These are phyloP conservation scores for Taiozyma sp. DNA, from an alignment of 1,139 yeast species.

Conservation along the genomic window DNA sequence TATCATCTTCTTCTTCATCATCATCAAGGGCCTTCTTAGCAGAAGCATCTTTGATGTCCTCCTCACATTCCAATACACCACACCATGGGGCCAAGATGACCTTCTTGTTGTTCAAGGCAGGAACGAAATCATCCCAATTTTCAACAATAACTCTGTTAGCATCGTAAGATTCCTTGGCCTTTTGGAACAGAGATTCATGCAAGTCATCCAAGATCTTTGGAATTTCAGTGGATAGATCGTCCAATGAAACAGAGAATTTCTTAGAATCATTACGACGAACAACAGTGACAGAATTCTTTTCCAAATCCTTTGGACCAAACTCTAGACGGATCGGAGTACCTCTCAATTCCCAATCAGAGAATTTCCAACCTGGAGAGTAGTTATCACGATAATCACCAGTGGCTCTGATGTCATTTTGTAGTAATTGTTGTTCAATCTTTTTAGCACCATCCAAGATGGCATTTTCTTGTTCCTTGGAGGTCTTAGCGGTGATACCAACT, in stretches of 20 bases:
- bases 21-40: conserved; percentile 75
- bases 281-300: conserved; percentile 71
- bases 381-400: conserved; percentile 86
- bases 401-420: conserved; percentile 60
- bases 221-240: conserved; percentile 58
- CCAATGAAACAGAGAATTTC: conserved; percentile 62
- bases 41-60: conserved; percentile 90
- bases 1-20: conserved; percentile 85
- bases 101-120: conserved; percentile 86
- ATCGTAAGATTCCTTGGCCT: conserved; percentile 81
- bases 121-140: conserved; percentile 90
- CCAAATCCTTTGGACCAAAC: conserved; percentile 92
- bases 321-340: conserved; percentile 94
- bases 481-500: conserved; percentile 88
- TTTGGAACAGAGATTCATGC: conserved; percentile 67
- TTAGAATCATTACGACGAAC: conserved; percentile 91
- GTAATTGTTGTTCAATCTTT: conserved; percentile 55
- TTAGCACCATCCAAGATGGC: conserved; percentile 66
- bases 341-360: conserved; percentile 94
- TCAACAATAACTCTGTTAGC: conserved; percentile 74
- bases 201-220: conserved; percentile 76
- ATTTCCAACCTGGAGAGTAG: conserved; percentile 99
- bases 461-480: conserved; percentile 68
- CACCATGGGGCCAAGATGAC: conserved; percentile 96
- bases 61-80: conserved; percentile 92